Percentiles rank a stretch among this genome's conserved stretches.
These are phyloP conservation scores for Heterobasidion parviporum DNA, from an alignment of 1,284 basidiomycete species.

Conservation along the genomic window DNA sequence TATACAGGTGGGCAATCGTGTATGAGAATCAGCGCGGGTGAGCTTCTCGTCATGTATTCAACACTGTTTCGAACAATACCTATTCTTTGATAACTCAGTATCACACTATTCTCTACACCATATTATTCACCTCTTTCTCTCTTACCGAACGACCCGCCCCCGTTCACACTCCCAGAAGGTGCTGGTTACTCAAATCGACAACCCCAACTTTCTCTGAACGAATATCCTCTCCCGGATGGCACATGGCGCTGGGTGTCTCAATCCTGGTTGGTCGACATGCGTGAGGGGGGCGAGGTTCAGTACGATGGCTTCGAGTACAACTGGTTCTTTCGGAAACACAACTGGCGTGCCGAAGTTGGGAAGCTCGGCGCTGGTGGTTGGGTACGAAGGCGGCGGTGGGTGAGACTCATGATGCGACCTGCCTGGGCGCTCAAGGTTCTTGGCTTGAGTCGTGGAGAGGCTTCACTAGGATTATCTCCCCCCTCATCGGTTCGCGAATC, in stretches of 20 bases:
- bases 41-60: constrained; percentile 13
- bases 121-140: constrained; percentile 66
- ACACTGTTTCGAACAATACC: not conserved
- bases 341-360: constrained; percentile 59
- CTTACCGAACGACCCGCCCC: constrained; percentile 64
- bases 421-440: constrained; percentile 16
- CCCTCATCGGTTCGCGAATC: constrained; percentile 1
- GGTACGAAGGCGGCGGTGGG: constrained; percentile 70
- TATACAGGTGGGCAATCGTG: constrained; percentile 69
- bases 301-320: constrained; percentile 82
- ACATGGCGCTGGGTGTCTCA: constrained; percentile 74
- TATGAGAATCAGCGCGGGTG: constrained; percentile 77
- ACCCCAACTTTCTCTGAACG: constrained; percentile 46
- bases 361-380: constrained; percentile 53
- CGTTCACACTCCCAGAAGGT: constrained; percentile 57
- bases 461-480: not conserved
- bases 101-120: constrained; percentile 64
- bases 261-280: constrained; percentile 83
- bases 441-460: not conserved
- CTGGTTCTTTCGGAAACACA: constrained; percentile 54
- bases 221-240: constrained; percentile 74
- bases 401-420: constrained; percentile 72
- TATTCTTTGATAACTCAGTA: constrained; percentile 24
- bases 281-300: constrained; percentile 65
- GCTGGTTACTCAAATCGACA: constrained; percentile 23